Evolutionary conservation across 106 monocot species (phyloP).

Genomic region (Dendrobium officinale): DNA sequence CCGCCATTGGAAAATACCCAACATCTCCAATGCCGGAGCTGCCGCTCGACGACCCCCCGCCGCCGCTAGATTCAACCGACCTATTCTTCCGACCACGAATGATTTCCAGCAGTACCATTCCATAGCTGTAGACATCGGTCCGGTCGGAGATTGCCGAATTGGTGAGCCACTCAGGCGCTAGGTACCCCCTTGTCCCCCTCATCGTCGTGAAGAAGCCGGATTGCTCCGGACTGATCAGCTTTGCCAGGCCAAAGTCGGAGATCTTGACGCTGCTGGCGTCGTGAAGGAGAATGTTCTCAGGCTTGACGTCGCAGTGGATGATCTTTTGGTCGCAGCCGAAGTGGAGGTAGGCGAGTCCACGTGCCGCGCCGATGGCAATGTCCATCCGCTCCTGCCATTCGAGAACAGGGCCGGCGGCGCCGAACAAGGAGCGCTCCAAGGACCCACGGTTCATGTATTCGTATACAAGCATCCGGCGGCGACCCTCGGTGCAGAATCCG

Average conservation of each 20-base stretch:
- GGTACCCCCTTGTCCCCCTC: slow-evolving; percentile 83
- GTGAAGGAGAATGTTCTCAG: slow-evolving; percentile 83
- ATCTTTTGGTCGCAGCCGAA: slow-evolving; percentile 59
- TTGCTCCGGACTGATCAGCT: slow-evolving; percentile 68
- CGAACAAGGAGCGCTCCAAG: slow-evolving; percentile 68
- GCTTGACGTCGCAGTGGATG: slow-evolving; percentile 89
- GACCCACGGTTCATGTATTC: slow-evolving; percentile 96
- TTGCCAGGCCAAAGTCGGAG: slow-evolving; percentile 84
- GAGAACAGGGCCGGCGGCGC: slow-evolving; percentile 40
- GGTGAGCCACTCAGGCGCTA: slow-evolving; percentile 91
- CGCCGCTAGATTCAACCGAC: slow-evolving; percentile 1
- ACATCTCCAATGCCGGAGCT: background rate
- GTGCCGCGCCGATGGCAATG: slow-evolving; percentile 68
- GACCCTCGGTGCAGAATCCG: slow-evolving; percentile 79
- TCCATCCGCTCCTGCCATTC: slow-evolving; percentile 73
- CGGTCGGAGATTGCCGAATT: slow-evolving; percentile 71
- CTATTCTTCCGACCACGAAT: slow-evolving; percentile 67
- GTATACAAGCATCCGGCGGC: slow-evolving; percentile 65
- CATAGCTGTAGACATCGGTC: slow-evolving; percentile 94
- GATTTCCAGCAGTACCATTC: slow-evolving; percentile 86
- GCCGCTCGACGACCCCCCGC: background rate
- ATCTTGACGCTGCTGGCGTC: slow-evolving; percentile 60
- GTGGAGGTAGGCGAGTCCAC: slow-evolving; percentile 82
- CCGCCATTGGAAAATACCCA: slow-evolving; percentile 59
- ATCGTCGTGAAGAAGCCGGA: slow-evolving; percentile 68